Evolutionary conservation across 1,284 basidiomycete genomes (phyloP), one percentile per base, ranked within the genome.

Genomic region (Abortiporus biennis): DNA sequence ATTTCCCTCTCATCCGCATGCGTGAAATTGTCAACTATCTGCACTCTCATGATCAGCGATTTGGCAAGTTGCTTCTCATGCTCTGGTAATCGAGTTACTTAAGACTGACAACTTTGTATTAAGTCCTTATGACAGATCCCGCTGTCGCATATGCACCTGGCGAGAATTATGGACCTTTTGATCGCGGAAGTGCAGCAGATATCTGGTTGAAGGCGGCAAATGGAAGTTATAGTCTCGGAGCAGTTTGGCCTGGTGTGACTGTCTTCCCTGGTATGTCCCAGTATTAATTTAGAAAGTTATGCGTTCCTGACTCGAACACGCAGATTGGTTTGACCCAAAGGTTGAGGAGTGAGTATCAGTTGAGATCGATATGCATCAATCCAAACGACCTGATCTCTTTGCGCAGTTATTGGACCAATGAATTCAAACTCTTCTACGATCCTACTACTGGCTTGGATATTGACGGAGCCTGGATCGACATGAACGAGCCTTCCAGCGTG

Each of bases 51-150:
- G 62, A 77, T 32, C 82, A 84, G 53, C 68, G 69, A 46, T 83
- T 69, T 57, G 64, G 79, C 80, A 49, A 15, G 73, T n/a, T n/a
- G n/a, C n/a, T n/a, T 56, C 16, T 25, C 8, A 16, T 27, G n/a
- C 36, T 19, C 33, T 40, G 13, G 11, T 4, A 25, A 8, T 41
- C 12, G 16, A 24, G 1, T 15, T 34, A 3, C 27, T 34, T 16
- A 21, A 33, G 16, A 34, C 16, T 34, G 16, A 42, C 39, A 5
- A 15, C n/a, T 19, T 19, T 27, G 24, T 21, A 36, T 32, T 2
- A 47, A 82, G 78, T 85, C 19, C 56, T 85, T 35, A 86, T 85
- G 82, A 82, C 80, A 2, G 83, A 87, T 55, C 83, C 84, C n/a
- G 81, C 82, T 2, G 68, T 84, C 0, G 78, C 69, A 0, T 75